Base-by-base conservation (phyloP, 768 basidiomycete genomes). In the Boletus rufocinnamomeus region DNA sequence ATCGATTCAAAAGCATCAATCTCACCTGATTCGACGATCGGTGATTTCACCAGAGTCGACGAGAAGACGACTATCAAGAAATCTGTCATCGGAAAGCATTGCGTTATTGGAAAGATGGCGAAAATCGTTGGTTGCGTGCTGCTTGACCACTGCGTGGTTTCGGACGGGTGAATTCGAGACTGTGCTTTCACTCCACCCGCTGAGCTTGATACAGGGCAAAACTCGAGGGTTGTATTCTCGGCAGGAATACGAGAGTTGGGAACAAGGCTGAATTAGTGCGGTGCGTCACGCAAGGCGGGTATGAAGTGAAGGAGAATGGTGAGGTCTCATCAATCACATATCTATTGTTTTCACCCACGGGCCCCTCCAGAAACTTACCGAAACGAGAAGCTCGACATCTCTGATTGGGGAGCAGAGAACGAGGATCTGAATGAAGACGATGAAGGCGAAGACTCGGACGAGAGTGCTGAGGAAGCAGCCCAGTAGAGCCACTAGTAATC, bases 71-170 rank as follows among this genome's bases (percentile, higher is more conserved):
- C 78, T 27, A 87, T 97, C 68, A 96, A 93, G 70, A 85, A 85
- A 65, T 86, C 84, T 2, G 79, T 91, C 19, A 82, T 94, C 32
- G 92, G 92, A 10, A 80, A 87, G 58, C 93, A 95, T 69, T 95
- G 93, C 63, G 75, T 86, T 17, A 88, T 95, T 53, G 93, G 93
- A 3, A 88, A 84, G 70, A 88, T 88, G 79, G 89, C 83, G n/a
- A 91, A 86, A 72, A 85, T 98, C 48, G 80, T 79, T 3, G 89
- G 91, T 13, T 95, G 90, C 63, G 82, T 96, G 8, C 70, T 98
- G 25, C 79, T 95, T 62, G 95, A 97, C 68, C 94, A 96, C 66
- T 95, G 94, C 65, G 82, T 91, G 5, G 76, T 98, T 14, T 89
- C 83, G 44, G 93, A 96, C 57, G 93, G 93, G 95, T 93, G 61